Conservation (phyloP, 495 filamentous ascomycete species). For the Aspergillus affinis region DNA sequence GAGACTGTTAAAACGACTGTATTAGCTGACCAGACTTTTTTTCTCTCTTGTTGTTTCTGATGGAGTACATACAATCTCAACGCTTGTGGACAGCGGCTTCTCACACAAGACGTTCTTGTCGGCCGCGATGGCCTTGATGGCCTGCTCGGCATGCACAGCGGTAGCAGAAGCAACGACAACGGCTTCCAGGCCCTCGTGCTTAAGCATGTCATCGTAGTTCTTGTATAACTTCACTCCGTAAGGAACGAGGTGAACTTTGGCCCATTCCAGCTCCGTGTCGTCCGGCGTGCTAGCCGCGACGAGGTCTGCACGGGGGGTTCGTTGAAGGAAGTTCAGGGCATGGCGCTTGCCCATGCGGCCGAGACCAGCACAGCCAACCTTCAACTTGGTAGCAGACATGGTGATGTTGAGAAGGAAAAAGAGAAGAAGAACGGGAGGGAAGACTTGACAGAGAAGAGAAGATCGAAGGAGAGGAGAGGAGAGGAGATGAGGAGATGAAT, state of each 20-base stretch:
- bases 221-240: slow-evolving; percentile 49
- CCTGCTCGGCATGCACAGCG: slow-evolving; percentile 55
- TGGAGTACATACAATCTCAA: slow-evolving; percentile 47
- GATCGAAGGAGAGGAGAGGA: slow-evolving; percentile 1
- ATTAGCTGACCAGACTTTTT: not conserved
- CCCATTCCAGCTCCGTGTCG: slow-evolving; percentile 52
- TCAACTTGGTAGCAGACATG: slow-evolving; percentile 47
- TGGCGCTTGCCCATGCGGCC: slow-evolving; percentile 61
- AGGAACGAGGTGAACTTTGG: slow-evolving; percentile 44
- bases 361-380: slow-evolving; percentile 53
- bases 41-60: not conserved
- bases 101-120: slow-evolving; percentile 57
- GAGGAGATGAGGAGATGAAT: not conserved
- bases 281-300: slow-evolving; percentile 54
- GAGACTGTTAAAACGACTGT: slow-evolving; percentile 36
- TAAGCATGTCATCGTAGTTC: slow-evolving; percentile 57
- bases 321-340: slow-evolving; percentile 53
- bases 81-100: slow-evolving; percentile 52
- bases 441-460: slow-evolving; percentile 5
- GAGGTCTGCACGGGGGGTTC: slow-evolving; percentile 51
- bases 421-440: not conserved
- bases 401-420: slow-evolving; percentile 14
- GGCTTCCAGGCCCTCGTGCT: slow-evolving; percentile 52
- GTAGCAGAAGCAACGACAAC: slow-evolving; percentile 54
- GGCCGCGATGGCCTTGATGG: slow-evolving; percentile 54